Base-by-base conservation (phyloP, 2,329 filamentous ascomycete genomes). In the Apiospora arundinis region DNA sequence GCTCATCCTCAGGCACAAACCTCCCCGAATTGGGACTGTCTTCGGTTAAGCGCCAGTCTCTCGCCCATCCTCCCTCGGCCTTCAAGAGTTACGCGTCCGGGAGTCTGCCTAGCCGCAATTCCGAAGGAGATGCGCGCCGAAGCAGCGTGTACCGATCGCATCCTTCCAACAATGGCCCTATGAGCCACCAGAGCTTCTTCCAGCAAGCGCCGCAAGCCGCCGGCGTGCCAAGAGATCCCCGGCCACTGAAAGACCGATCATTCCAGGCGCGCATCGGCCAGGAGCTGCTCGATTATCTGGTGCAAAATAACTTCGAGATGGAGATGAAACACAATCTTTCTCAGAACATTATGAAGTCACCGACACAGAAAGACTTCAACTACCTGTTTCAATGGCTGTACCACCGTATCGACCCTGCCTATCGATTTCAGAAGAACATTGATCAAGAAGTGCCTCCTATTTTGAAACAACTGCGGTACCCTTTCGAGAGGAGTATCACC, bases 371-470 rank as follows among this genome's bases (percentile, higher is more conserved):
- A 80, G 96, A 99, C 81, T 99, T 99, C 84, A 96, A 97, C 78
- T 92, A 90, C 82, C 97, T 99, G 88, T 99, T 99, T 79, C 95
- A 98, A 78, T 99, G 95, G 93, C 86, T 99, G 4, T 99, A 99
- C 82, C 94, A 95, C 78, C 93, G 95, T 71, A 97, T 99, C 79
- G 96, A 99, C 79, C 96, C 96, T 0, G 93, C 92, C 76, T 97
- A 98, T 81, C 91, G 92, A 46, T 98, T 99, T 78, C 92, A 95
- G 78, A 98, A 98, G 81, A 93, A 92, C 68, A 97, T 98, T 77
- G 96, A 98, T 80, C 92, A 95, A 70, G 97, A 99, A 80, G 95
- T 98, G 0, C 95, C 95, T 16, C 92, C 95, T 0, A 91, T 99
- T 63, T 85, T 99, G 72, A 97, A 97, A 80, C 95, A 98, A 80